Percentiles rank a stretch among this genome's conserved stretches.
Conservation (phyloP, 2,329 filamentous ascomycete species). For the Alternaria infectoria region DNA sequence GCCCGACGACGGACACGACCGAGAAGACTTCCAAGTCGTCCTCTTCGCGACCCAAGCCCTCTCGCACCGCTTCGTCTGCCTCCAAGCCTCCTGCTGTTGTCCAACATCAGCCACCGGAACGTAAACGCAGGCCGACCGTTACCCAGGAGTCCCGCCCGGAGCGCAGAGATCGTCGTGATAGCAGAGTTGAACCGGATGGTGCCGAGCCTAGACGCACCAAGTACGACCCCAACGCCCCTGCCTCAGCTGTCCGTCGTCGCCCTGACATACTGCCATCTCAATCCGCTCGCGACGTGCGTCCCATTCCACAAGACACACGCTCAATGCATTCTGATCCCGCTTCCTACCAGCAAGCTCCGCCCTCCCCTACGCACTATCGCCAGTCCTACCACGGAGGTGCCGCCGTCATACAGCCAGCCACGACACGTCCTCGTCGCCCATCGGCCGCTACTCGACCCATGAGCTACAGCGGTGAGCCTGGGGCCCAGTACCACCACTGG, state of each 20-base stretch:
- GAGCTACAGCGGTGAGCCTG: slow-evolving; percentile 40
- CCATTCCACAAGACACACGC: slow-evolving; percentile 26
- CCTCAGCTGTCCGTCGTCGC: slow-evolving; percentile 17
- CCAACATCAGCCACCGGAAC: not conserved
- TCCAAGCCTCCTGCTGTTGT: slow-evolving; percentile 24
- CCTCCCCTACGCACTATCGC: slow-evolving; percentile 36
- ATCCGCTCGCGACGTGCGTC: slow-evolving; percentile 38
- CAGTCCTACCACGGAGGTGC: slow-evolving; percentile 30
- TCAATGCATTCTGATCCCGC: slow-evolving; percentile 43
- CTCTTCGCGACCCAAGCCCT: slow-evolving; percentile 32
- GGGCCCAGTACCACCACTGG: slow-evolving; percentile 23
- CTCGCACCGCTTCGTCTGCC: slow-evolving; percentile 32
- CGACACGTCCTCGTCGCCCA: slow-evolving; percentile 33
- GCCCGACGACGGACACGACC: slow-evolving; percentile 12
- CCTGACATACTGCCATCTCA: slow-evolving; percentile 29
- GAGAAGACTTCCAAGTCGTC: slow-evolving; percentile 21
- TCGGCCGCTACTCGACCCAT: slow-evolving; percentile 37
- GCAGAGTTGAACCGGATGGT: slow-evolving; percentile 35
- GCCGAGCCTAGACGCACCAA: slow-evolving; percentile 42
- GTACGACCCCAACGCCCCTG: slow-evolving; percentile 28
- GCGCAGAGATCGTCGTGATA: slow-evolving; percentile 17
- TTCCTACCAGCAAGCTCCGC: slow-evolving; percentile 30
- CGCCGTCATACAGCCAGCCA: slow-evolving; percentile 37
- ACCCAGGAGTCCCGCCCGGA: slow-evolving; percentile 14
- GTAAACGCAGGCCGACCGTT: not conserved